Conservation (phyloP, 345 rosid genomes). For the Eucalyptus pauciflora region DNA sequence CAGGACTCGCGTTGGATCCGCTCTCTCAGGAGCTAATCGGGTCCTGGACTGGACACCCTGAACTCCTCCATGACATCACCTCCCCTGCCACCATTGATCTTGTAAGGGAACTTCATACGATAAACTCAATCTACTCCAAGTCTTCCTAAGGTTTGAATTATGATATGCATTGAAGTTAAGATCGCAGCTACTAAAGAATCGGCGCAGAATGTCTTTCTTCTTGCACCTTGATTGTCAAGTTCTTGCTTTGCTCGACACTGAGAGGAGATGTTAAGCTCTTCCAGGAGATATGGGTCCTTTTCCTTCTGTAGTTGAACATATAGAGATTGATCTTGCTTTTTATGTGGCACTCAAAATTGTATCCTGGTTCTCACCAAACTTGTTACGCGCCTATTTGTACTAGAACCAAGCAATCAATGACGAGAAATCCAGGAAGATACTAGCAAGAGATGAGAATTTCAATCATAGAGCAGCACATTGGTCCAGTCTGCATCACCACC, state of each 20-base stretch:
- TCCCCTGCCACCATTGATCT: conserved; percentile 47
- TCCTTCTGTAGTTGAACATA: not conserved
- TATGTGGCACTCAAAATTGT: not conserved
- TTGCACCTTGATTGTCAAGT: not conserved
- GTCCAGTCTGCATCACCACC: conserved; percentile 54
- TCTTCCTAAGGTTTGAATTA: not conserved
- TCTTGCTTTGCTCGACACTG: not conserved
- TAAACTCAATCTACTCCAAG: not conserved
- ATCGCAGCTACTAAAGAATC: not conserved
- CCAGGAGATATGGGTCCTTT: not conserved
- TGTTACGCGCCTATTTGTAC: no score
- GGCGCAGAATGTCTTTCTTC: not conserved
- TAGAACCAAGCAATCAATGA: conserved; percentile 45
- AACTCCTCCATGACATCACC: conserved; percentile 31
- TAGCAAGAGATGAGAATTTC: conserved; percentile 56
- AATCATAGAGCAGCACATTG: conserved; percentile 66
- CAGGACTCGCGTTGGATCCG: conserved; percentile 58
- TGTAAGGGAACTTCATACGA: conserved; percentile 9
- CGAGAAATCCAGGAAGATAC: conserved; percentile 10
- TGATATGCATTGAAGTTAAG: not conserved
- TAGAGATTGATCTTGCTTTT: not conserved
- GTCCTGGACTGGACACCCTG: conserved; percentile 45
- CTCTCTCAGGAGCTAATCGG: conserved; percentile 29
- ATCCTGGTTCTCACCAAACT: not conserved
- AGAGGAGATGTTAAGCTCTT: not conserved